Base-by-base conservation (phyloP, 2,329 filamentous ascomycete genomes). In the Dactylellina sp. region DNA sequence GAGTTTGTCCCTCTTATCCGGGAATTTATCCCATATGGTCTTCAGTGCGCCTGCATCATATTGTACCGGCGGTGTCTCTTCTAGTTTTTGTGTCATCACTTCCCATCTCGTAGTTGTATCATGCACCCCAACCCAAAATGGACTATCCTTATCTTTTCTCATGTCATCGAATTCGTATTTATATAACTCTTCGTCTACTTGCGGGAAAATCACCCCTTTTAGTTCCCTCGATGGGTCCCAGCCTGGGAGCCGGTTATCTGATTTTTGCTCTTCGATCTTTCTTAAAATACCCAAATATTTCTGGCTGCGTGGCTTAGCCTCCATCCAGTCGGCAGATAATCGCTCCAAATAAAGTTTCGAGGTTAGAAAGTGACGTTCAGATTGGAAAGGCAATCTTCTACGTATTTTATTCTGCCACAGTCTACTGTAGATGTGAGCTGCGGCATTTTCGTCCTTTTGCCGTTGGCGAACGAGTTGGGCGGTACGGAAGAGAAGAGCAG, bases 401-500 rank as follows among this genome's bases (percentile, higher is more conserved):
- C 40, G 12, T n/a, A 5, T 5, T 5, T 6, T 5, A n/a, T 6
- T n/a, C 18, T 46, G 6, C 16, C 40, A n/a, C 5, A 5, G 5
- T n/a, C 40, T n/a, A 6, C 18, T 6, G 40, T 46, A 20, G 16
- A 20, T n/a, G 16, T 46, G 7, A 5, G 5, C 18, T 6, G 40
- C 7, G 11, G 22, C 14, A 9, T 20, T 22, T 9, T 32, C 2
- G 16, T 46, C 35, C 12, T 24, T 6, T 6, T 12, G 22, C 5
- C 61, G 61, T 12, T 47, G 18, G 0, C 9, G 11, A 12, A 65
- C 25, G 12, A 42, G 16, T n/a, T 56, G 50, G n/a, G 55, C 20
- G 39, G 61, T 50, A 20, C 40, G 50, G n/a, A 14, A 65, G 22
- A 56, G 42, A 25, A 56, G 22, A 1, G 35, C 7, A 7, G 50